Percentiles rank a stretch among this genome's conserved stretches.
phyloP scores from a whole-genome alignment of 2,329 filamentous ascomycete species.

The Davidsoniella neocaledoniae region DNA sequence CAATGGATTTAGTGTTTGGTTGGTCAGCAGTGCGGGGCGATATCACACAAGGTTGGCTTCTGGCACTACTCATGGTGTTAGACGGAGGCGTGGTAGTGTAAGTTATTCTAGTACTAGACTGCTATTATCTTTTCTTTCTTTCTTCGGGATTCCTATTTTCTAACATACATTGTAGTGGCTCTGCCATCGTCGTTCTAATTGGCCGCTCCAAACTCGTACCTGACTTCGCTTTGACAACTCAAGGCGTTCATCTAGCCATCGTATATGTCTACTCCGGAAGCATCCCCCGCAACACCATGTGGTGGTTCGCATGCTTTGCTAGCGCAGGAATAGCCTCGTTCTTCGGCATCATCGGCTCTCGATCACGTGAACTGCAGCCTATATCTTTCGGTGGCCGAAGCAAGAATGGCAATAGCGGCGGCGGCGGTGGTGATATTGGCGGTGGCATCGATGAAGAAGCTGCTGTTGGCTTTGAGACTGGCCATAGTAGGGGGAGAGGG shows the following conservation, averaged over 20 bases:
- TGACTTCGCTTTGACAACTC: constrained; percentile 83
- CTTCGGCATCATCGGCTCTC: constrained; percentile 78
- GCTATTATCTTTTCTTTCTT: not conserved
- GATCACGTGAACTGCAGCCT: constrained; percentile 73
- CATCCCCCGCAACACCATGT: constrained; percentile 62
- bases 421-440: constrained; percentile 14
- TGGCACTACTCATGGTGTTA: constrained; percentile 40
- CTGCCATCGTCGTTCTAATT: constrained; percentile 69
- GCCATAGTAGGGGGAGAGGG: constrained; percentile 33
- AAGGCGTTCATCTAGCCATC: constrained; percentile 63
- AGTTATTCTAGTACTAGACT: constrained; percentile 14
- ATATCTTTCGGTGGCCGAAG: constrained; percentile 63
- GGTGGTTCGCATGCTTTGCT: constrained; percentile 53
- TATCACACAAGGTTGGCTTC: constrained; percentile 44
- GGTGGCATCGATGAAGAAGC: constrained; percentile 27
- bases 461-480: constrained; percentile 27
- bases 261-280: constrained; percentile 63
- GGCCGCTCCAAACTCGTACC: constrained; percentile 84
- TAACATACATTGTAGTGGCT: constrained; percentile 37
- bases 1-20: constrained; percentile 36
- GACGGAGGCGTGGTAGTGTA: constrained; percentile 37
- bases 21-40: constrained; percentile 43
- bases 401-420: constrained; percentile 15
- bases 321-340: constrained; percentile 32
- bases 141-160: not conserved